Evolutionary conservation across 1,284 basidiomycete genomes (phyloP), one percentile per base, ranked within the genome.

Genomic region (Marasmius sp.): DNA sequence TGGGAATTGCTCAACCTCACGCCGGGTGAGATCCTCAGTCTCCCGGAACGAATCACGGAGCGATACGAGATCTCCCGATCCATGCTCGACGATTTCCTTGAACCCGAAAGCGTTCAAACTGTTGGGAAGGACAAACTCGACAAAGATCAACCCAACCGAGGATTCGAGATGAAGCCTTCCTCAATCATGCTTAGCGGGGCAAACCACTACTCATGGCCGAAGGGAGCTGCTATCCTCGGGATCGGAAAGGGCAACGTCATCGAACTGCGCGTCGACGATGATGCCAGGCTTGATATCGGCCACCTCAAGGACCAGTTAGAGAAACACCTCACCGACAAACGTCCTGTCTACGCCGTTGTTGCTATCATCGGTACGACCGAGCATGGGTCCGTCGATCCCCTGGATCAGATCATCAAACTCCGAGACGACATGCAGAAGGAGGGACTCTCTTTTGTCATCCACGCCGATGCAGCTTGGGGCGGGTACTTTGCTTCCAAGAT

Each of bases 171-270:
- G 8, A 47, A 11, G 9, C 45, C 20, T 6, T 20, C 45, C 16
- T 20, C 27, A 27, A 75, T 75, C 54, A 58, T 81, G 20, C 66
- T 75, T 37, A 68, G 70, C 4, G 68, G 62, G 41, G 77, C 79
- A 7, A 76, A 71, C 38, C 81, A 82, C 65, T 82, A 82, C 62
- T 81, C 79, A 0, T 83, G 80, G 81, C 80, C 79, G 12, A 83
- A 83, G 67, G 74, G 72, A 14, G 76, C 78, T 49, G 81, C 79
- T 6, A 61, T 82, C 27, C 68, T 75, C 36, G 80, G 81, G 1
- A 75, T 82, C 34, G 81, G 80, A 6, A 75, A 74, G 10, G 67
- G 69, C n/a, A 79, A 80, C 61, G 58, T 77, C 33, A 69, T 78
- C 45, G 62, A 72, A 18, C 63, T 82, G 12, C 65, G 67, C 1